These are phyloP conservation scores for Colletotrichum eremochloae DNA, from an alignment of 2,329 filamentous ascomycete species.

Conservation along the genomic window DNA sequence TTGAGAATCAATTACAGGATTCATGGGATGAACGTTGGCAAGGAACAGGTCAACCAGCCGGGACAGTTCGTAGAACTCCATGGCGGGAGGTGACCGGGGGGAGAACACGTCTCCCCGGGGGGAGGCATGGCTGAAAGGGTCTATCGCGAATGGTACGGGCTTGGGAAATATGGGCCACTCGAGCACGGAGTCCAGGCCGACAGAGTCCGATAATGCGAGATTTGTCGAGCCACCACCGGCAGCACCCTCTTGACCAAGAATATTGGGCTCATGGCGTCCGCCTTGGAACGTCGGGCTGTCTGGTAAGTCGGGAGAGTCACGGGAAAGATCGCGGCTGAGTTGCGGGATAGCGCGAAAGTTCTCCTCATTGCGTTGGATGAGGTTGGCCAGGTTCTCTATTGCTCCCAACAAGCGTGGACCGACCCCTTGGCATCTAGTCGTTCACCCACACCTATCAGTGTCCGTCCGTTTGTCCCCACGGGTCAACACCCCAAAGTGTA, in stretches of 20 bases:
- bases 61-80: constrained; percentile 39
- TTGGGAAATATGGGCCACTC: constrained; percentile 40
- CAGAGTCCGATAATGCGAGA: constrained; percentile 23
- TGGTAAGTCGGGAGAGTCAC: constrained; percentile 36
- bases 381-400: constrained; percentile 39
- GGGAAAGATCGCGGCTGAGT: constrained; percentile 36
- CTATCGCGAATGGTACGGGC: constrained; percentile 35
- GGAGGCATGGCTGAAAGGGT: constrained; percentile 29
- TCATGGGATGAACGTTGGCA: constrained; percentile 36
- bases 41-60: constrained; percentile 33
- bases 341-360: constrained; percentile 39
- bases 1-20: constrained; percentile 30
- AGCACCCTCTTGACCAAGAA: constrained; percentile 12
- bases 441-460: constrained; percentile 16
- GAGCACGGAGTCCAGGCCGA: constrained; percentile 40
- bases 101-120: constrained; percentile 31
- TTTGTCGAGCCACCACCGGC: constrained; percentile 9
- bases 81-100: constrained; percentile 29
- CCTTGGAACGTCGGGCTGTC: constrained; percentile 29
- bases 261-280: constrained; percentile 10
- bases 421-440: constrained; percentile 34
- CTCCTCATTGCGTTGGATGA: constrained; percentile 40
- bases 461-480: constrained; percentile 3
- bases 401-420: constrained; percentile 34
- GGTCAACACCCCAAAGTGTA: neutral